Evolutionary conservation across 2,329 filamentous ascomycete species (phyloP), one percentile per base, ranked within the genome.

Genomic region (Fusarium pininemorale): DNA sequence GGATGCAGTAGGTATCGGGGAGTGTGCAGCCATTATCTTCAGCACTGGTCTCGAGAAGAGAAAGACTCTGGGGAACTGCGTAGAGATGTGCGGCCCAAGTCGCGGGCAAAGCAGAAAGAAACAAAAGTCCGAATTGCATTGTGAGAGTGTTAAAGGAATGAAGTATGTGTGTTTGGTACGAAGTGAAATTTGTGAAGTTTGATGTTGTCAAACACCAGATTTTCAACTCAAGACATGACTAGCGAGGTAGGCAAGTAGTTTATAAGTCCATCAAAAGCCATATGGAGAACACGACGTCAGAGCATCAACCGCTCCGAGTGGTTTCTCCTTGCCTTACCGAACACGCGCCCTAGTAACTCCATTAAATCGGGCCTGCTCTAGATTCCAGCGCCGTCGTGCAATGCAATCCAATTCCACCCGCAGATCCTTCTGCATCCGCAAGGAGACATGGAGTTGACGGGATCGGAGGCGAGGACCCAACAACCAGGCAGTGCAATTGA

Each of bases 1-100:
- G 72, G 70, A 88, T 75, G 42, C 79, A 79, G 68, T 82, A 88
- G 35, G 79, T 71, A 35, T 78, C 71, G 8, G 85, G 85, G 8
- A 85, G 77, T 37, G 76, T 75, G 74, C 84, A 86, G 58, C 71
- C 69, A 26, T 77, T 70, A 16, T 75, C 69, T 37, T 70, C 53
- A 24, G 72, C 64, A 42, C 77, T 73, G 18, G 75, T 66, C 28
- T 79, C 80, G 45, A 70, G 69, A 30, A 75, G 68, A n/a, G 75
- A 56, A 15, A 83, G 71, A 22, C 61, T 69, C 14, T 75, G 62
- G 24, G 80, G 79, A 22, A 80, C 72, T 13, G 69, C 53, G 70
- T 83, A 82, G 35, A 76, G 72, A 42, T 78, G 71, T 16, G 69
- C 63, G 8, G 77, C 76, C 57, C 72, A 72, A 18, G 66, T 74